phyloP scores from a whole-genome alignment of 2,329 filamentous ascomycete genomes.

The Diaporthe citriasiana region DNA sequence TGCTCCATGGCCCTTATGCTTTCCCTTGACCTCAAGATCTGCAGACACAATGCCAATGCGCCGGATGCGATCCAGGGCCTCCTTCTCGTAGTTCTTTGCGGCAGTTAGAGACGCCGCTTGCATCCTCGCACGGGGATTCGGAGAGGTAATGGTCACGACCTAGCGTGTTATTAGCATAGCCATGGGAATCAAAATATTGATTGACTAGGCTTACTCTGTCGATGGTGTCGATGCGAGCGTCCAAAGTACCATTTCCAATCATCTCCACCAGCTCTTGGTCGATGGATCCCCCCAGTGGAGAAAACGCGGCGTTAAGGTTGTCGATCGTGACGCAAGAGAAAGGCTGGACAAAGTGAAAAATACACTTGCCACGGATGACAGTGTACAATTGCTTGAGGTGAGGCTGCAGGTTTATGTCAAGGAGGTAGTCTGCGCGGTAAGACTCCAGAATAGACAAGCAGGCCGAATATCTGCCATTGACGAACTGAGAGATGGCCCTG shows the following conservation, averaged over 20 bases:
- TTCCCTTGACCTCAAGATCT: slow-evolving; percentile 76
- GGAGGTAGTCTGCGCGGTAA: slow-evolving; percentile 87
- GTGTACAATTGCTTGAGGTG: slow-evolving; percentile 80
- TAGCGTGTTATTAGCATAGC: slow-evolving; percentile 49
- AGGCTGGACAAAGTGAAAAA: slow-evolving; percentile 91
- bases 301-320: slow-evolving; percentile 84
- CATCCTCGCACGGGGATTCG: slow-evolving; percentile 76
- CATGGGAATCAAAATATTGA: background rate
- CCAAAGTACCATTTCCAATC: slow-evolving; percentile 79
- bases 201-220: slow-evolving; percentile 69
- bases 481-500: slow-evolving; percentile 90
- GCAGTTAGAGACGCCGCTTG: slow-evolving; percentile 78
- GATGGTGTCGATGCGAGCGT: slow-evolving; percentile 88
- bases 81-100: slow-evolving; percentile 79
- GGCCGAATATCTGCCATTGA: slow-evolving; percentile 87
- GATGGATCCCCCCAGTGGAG: slow-evolving; percentile 71
- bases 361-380: slow-evolving; percentile 88
- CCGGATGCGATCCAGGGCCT: slow-evolving; percentile 81
- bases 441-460: slow-evolving; percentile 87
- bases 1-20: slow-evolving; percentile 31
- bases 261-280: slow-evolving; percentile 82
- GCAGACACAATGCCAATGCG: slow-evolving; percentile 82
- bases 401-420: slow-evolving; percentile 86
- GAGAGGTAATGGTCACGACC: slow-evolving; percentile 80
- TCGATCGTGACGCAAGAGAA: slow-evolving; percentile 89